A percentile compares a stretch with the other conserved stretches of the same genome.
Conservation (phyloP, 148 eudicot genomes). For the Camellia granthamiana region DNA sequence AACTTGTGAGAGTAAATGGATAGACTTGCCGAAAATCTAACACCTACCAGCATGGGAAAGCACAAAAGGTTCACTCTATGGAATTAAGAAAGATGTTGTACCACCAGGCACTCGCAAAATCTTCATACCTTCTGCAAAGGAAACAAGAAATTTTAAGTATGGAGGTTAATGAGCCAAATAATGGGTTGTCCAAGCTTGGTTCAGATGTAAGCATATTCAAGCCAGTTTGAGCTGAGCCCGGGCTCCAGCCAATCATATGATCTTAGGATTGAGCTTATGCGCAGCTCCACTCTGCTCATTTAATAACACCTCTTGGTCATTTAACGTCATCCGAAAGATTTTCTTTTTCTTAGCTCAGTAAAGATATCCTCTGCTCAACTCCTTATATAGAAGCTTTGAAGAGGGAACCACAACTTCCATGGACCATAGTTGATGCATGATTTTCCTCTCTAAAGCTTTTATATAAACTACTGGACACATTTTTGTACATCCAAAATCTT, state of each 20-base stretch:
- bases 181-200: constrained; percentile 8
- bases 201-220: constrained; percentile 14
- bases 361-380: constrained; percentile 9
- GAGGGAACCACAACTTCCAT: constrained; percentile 10
- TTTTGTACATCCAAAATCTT: neutral
- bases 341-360: constrained; percentile 13
- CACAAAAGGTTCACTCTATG: constrained; percentile 20
- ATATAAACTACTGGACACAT: constrained; percentile 3
- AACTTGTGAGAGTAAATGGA: constrained; percentile 13
- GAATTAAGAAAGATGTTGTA: constrained; percentile 22
- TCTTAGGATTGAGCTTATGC: neutral
- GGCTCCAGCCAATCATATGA: constrained; percentile 3
- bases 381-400: constrained; percentile 15
- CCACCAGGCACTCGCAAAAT: constrained; percentile 30
- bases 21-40: constrained; percentile 15
- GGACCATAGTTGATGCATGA: neutral
- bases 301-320: constrained; percentile 10
- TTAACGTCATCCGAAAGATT: constrained; percentile 9
- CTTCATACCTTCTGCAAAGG: constrained; percentile 46
- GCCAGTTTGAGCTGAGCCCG: constrained; percentile 27
- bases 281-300: constrained; percentile 3
- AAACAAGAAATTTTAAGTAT: constrained; percentile 38
- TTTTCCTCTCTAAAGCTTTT: constrained; percentile 17
- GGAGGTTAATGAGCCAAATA: constrained; percentile 1
- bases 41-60: constrained; percentile 21